Conservation (phyloP, 139 green algal genomes). For the Micromonas commoda region DNA sequence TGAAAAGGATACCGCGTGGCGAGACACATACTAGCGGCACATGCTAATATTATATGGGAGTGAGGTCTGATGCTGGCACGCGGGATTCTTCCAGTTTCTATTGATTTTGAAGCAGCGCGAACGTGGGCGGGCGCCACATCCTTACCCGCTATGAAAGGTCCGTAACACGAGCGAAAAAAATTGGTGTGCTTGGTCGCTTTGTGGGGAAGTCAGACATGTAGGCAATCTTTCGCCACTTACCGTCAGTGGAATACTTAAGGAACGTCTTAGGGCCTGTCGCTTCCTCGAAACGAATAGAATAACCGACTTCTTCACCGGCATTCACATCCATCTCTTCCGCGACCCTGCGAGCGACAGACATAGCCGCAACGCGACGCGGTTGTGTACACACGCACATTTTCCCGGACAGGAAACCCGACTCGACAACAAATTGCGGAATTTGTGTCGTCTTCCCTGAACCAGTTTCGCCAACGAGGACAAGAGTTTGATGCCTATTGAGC, state of each 20-base stretch:
- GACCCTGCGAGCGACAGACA: slow-evolving; percentile 48
- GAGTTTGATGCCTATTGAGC: slow-evolving; percentile 87
- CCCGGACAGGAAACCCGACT: slow-evolving; percentile 69
- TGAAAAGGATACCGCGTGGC: background rate
- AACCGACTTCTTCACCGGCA: slow-evolving; percentile 55
- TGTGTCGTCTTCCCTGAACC: slow-evolving; percentile 98
- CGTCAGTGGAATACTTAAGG: slow-evolving; percentile 57
- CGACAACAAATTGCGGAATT: slow-evolving; percentile 93
- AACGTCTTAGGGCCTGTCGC: slow-evolving; percentile 55
- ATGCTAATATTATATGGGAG: too few relatives aligned
- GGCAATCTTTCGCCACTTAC: too few relatives aligned
- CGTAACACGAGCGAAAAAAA: too few relatives aligned
- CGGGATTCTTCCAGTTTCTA: too few relatives aligned
- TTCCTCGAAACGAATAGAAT: slow-evolving; percentile 87
- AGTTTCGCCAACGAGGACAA: slow-evolving; percentile 96
- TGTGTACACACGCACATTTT: slow-evolving; percentile 57
- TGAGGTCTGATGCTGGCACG: too few relatives aligned
- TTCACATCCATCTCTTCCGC: slow-evolving; percentile 60
- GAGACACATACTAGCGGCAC: too few relatives aligned
- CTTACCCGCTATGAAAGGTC: too few relatives aligned
- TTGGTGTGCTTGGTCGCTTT: too few relatives aligned
- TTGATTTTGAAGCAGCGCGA: too few relatives aligned
- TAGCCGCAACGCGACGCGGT: slow-evolving; percentile 52
- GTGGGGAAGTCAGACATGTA: too few relatives aligned
- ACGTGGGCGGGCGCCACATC: too few relatives aligned